Evolutionary conservation across 164 flowering plant species (phyloP).

Genomic region (Chimonanthus praecox): DNA sequence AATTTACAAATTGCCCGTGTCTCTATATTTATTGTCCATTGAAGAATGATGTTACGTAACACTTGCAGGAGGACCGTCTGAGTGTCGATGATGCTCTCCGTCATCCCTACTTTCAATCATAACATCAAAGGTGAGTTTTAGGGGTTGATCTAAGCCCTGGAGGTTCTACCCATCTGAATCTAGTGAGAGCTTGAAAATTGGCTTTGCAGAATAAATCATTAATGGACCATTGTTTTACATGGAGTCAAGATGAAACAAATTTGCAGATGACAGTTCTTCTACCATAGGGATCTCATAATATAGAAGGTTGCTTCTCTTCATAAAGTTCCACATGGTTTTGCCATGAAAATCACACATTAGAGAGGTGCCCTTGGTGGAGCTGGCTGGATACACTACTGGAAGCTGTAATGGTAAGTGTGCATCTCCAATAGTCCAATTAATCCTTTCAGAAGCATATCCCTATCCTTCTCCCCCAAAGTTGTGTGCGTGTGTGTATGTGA

Average conservation of each 20-base stretch:
- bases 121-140: slow-evolving; percentile 20
- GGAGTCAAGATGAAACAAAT: not conserved
- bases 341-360: too few species aligned
- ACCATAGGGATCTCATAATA: too few species aligned
- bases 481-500: too few species aligned
- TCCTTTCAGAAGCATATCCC: too few species aligned
- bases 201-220: not conserved
- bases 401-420: too few species aligned
- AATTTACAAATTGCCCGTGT: not conserved
- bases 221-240: not conserved
- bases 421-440: too few species aligned
- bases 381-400: too few species aligned
- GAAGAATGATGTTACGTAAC: not conserved
- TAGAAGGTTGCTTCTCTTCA: too few species aligned
- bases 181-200: not conserved
- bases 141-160: not conserved
- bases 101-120: slow-evolving; percentile 79
- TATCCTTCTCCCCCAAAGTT: too few species aligned
- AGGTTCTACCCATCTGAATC: not conserved
- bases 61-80: slow-evolving; percentile 72
- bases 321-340: too few species aligned
- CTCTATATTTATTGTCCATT: not conserved
- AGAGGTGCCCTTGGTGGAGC: too few species aligned
- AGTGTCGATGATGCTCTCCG: slow-evolving; percentile 84
- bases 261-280: not conserved